These are phyloP conservation scores for Calonectria hawksworthii DNA, from an alignment of 2,329 filamentous ascomycete species.

Conservation along the genomic window DNA sequence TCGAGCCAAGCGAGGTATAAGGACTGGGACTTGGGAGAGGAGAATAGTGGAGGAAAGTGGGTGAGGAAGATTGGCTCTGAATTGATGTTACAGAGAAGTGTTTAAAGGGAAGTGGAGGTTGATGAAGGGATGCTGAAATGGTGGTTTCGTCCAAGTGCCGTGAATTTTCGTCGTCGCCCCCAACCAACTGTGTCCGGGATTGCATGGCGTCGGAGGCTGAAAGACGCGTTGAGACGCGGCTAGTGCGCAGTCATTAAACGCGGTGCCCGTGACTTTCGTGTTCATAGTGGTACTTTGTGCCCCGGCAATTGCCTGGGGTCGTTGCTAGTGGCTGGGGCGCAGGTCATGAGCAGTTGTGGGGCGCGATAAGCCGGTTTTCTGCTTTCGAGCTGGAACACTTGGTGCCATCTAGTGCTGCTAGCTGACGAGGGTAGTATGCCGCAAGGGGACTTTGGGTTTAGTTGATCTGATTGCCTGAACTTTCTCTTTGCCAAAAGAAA, in stretches of 20 bases:
- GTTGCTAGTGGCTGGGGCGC: slow-evolving; percentile 33
- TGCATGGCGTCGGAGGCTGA: slow-evolving; percentile 24
- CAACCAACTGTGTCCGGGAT: slow-evolving; percentile 34
- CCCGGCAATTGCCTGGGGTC: slow-evolving; percentile 10
- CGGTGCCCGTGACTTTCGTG: slow-evolving; percentile 42
- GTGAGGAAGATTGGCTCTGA: neutral
- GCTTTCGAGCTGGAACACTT: neutral
- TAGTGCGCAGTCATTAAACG: slow-evolving; percentile 34
- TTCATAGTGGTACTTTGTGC: slow-evolving; percentile 26
- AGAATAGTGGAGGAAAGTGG: slow-evolving; percentile 35
- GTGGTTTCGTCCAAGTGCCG: slow-evolving; percentile 3
- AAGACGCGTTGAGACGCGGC: slow-evolving; percentile 42
- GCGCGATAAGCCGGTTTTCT: neutral
- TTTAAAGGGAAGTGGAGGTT: neutral
- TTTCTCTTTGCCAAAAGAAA: slow-evolving; percentile 1
- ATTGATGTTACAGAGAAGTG: neutral
- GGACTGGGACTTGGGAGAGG: slow-evolving; percentile 19
- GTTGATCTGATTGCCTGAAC: neutral
- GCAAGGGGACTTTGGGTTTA: slow-evolving; percentile 26
- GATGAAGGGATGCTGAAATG: neutral
- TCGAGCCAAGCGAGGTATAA: slow-evolving; percentile 31
- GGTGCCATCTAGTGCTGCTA: neutral
- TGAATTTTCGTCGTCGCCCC: slow-evolving; percentile 29
- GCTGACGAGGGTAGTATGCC: slow-evolving; percentile 6
- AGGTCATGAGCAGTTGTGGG: neutral